Evolutionary conservation across 78 protist genomes (phyloP), one percentile per base, ranked within the genome.

Genomic region (Dictyostelium purpureum): DNA sequence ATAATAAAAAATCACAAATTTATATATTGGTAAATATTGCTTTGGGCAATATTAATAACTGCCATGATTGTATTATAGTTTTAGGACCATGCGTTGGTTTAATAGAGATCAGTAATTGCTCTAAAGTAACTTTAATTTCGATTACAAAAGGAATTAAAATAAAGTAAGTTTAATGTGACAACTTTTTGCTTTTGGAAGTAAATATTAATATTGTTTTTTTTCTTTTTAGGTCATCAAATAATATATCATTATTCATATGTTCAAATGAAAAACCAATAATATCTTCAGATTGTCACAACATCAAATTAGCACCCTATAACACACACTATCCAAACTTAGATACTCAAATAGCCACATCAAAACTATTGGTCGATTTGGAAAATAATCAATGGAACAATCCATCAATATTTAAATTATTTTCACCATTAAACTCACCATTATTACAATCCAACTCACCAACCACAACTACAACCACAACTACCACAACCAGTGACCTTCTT

Each of bases 291-390:
- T 85, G 92, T 61, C 6, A 7, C 1, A 76, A 51, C 35, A 73
- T 85, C 43, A 52, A 38, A 61, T 21, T 85, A 3, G 80, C 92
- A 33, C 92, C 92, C 12, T 85, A 85, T 66, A 85, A 85, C n/a
- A 85, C 92, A 31, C 92, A 85, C 31, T 85, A 85, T 38, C 82
- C 80, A 61, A 85, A 66, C 18, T 35, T 85, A n/a, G 92, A 85
- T 16, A 11, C 37, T 19, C 92, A 85, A 47, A 33, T 85, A 9
- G 18, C 11, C 11, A 79, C 66, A n/a, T 56, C 82, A 7, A 85
- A 85, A 73, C n/a, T 85, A 45, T 45, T 33, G 6, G 35, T 51
- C 14, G 33, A 51, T n/a, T 52, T 85, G 14, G 14, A 47, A 19
- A 73, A 77, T 19, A 85, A 85, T 59, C 38, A 0, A 24, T 85